A percentile compares a stretch with the other conserved stretches of the same genome.
phyloP scores from a whole-genome alignment of 2,329 filamentous ascomycete species.

The Penicillium hordei region DNA sequence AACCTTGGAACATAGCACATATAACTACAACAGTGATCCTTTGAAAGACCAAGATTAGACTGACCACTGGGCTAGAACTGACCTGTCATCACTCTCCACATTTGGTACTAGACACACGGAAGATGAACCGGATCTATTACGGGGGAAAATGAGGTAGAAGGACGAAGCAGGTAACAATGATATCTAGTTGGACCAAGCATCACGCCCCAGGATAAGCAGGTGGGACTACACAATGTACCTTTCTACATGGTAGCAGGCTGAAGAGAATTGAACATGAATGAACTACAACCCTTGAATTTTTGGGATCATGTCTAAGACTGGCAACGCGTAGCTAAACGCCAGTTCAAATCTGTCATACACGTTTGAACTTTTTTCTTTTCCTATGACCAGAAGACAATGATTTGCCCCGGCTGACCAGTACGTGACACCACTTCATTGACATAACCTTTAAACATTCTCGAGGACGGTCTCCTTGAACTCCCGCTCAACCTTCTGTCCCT shows the following conservation, averaged over 20 bases:
- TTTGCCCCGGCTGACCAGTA: slow-evolving; percentile 61
- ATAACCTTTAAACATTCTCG: slow-evolving; percentile 78
- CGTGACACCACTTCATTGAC: slow-evolving; percentile 72
- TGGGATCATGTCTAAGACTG: slow-evolving; percentile 14
- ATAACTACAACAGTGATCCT: too few relatives aligned
- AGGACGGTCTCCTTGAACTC: slow-evolving; percentile 99
- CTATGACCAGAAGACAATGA: slow-evolving; percentile 29
- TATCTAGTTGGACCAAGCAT: background rate
- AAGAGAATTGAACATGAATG: slow-evolving; percentile 10
- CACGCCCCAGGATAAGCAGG: background rate
- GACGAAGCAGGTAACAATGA: background rate
- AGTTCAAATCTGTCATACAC: slow-evolving; percentile 24
- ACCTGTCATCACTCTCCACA: background rate
- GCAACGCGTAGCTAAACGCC: slow-evolving; percentile 12
- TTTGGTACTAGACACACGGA: background rate
- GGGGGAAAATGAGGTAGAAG: background rate
- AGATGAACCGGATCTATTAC: background rate
- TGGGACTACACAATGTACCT: background rate
- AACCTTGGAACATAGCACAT: too few relatives aligned
- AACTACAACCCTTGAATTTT: slow-evolving; percentile 15
- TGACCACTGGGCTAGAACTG: too few relatives aligned
- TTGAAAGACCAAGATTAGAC: background rate
- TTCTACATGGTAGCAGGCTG: background rate
- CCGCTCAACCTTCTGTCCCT: slow-evolving; percentile 96
- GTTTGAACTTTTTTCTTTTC: slow-evolving; percentile 31